Evolutionary conservation across 129 eudicot species (phyloP).

Genomic region (Smallanthus sonchifolius): DNA sequence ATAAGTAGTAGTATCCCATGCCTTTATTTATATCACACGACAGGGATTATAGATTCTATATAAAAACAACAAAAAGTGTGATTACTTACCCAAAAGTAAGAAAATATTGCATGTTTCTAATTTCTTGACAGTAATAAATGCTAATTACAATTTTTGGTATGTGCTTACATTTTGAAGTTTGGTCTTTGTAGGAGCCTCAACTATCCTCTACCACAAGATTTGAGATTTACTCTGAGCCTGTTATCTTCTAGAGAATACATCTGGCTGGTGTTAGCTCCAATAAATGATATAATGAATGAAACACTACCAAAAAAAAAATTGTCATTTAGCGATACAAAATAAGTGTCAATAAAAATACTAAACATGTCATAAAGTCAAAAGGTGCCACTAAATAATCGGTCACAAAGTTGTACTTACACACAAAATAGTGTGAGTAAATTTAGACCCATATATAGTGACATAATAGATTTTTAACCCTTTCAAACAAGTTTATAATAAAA

Average conservation of each 20-base stretch:
- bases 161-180: constrained; percentile 9
- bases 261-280: neutral
- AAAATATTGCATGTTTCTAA: neutral
- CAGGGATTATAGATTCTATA: no score
- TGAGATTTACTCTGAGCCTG: constrained; percentile 47
- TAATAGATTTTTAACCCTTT: neutral
- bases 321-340: neutral
- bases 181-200: constrained; percentile 55
- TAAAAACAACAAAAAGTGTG: neutral
- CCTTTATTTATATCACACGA: no score
- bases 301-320: neutral
- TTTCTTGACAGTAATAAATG: neutral
- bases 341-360: neutral
- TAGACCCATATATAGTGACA: neutral
- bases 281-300: neutral
- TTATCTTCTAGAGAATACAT: constrained; percentile 24
- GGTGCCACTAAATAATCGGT: neutral
- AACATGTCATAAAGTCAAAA: neutral
- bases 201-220: constrained; percentile 49
- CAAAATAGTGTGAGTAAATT: neutral
- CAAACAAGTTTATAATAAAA: neutral
- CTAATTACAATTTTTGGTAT: neutral
- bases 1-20: no score
- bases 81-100: neutral
- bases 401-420: neutral